Base-by-base conservation (phyloP, 495 filamentous ascomycete species). In the Penicillium pancosmium region DNA sequence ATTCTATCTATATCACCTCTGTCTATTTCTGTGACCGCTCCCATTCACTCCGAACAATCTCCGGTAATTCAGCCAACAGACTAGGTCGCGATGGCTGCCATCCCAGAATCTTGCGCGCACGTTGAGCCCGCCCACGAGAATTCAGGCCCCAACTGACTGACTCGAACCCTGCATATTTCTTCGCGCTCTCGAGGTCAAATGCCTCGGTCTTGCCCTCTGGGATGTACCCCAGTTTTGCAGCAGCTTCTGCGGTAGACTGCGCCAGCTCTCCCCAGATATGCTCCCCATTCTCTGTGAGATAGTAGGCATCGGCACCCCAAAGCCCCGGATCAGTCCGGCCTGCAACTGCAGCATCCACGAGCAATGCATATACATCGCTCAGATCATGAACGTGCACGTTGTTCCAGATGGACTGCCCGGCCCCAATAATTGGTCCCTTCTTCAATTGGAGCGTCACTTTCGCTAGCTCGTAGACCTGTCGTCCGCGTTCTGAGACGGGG, bases 281-380 rank as follows among this genome's bases (percentile, higher is more conserved):
- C 64, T 86, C 76, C 7, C 85, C 89, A 60, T 86, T 86, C 72
- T 90, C 86, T 25, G 80, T 76, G 55, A 91, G 83, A 71, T 87
- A 92, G 72, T 93, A 92, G 13, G 81, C 88, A 51, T 86, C 76
- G 1, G 71, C 67, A 1, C 86, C 88, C 84, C 89, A 96, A 10
- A 88, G 79, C 38, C 86, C 87, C 5, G 78, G 64, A 3, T 79
- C 78, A 33, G 55, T 56, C 10, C 78, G 81, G 25, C 77, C 78
- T 12, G 68, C 61, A 7, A 80, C 62, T 4, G 87, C 88, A 27
- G 84, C 85, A 40, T 89, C 84, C 10, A 87, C 82, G n/a, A 91
- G 80, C 13, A 76, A 67, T 9, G 88, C 68, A 67, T 83, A 91
- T 23, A 88, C 70, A 19, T 79, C 76, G 47, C 80, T 80, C 1